Base-by-base conservation (phyloP, 2,329 filamentous ascomycete genomes). In the Coniochaeta ligniaria region DNA sequence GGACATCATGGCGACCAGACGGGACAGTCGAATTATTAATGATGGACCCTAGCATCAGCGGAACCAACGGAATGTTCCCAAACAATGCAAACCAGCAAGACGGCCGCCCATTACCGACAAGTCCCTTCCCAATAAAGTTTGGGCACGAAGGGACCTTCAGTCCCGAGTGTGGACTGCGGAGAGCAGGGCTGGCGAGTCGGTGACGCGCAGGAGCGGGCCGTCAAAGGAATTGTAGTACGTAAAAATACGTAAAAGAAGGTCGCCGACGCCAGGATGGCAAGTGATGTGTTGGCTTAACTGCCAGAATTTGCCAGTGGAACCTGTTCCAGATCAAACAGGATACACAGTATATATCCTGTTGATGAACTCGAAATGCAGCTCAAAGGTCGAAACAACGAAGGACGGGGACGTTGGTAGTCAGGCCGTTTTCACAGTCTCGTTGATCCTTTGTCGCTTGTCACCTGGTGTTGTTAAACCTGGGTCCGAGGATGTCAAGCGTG, bases 1-100 rank as follows among this genome's bases (percentile, higher is more conserved):
- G 62, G 72, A 73, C 69, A 76, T 74, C 72, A 76, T 75, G 33
- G 62, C 72, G 66, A 64, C 63, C 67, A 61, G 60, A 61, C 31
- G 59, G 62, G 50, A 45, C 64, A 56, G 62, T 63, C 60, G 63
- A 60, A 61, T 66, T 68, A 66, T 64, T 65, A 67, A 66, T 43
- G 57, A 56, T 45, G 38, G 45, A 28, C 50, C 58, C 45, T 61
- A 24, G 54, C 54, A 35, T 57, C 47, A 56, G 26, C 22, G 54
- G 54, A 41, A 38, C 57, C 26, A 45, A 52, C 60, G 60, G 50
- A 55, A n/a, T 55, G 50, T n/a, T n/a, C 54, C n/a, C 31, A 35
- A 24, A 22, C 65, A 58, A 20, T 59, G 60, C 61, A 59, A 63
- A 22, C 31, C 54, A n/a, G n/a, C n/a, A 35, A 38, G 31, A 66